Evolutionary conservation across 495 filamentous ascomycete species (phyloP).

Genomic region (Ascodesmis nigricans): DNA sequence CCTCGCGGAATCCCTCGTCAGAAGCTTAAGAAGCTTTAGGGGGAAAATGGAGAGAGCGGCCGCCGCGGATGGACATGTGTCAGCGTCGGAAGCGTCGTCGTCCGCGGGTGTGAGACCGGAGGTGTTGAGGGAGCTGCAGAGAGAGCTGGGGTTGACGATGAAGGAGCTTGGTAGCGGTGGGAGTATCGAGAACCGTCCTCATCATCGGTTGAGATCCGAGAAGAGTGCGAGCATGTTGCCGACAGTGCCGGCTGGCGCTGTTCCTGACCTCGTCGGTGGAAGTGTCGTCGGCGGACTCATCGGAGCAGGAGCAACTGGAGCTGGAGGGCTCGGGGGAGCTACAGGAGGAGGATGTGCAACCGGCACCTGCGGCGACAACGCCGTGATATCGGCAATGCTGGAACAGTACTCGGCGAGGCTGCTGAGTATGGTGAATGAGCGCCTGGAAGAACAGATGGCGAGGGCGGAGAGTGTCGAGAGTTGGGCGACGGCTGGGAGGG

Average conservation of each 20-base stretch:
- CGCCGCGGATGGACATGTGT: constrained; percentile 33
- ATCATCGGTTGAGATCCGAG: no score
- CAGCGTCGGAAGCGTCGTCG: no score
- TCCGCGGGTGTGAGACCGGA: constrained; percentile 43
- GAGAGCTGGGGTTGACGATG: constrained; percentile 55
- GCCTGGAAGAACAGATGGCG: constrained; percentile 27
- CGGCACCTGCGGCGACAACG: constrained; percentile 25
- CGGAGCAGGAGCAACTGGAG: constrained; percentile 23
- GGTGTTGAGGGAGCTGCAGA: constrained; percentile 48
- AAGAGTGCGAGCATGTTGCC: no score
- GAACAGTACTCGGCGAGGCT: constrained; percentile 52
- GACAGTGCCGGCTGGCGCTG: no score
- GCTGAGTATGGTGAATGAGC: constrained; percentile 49
- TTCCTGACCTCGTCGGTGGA: no score
- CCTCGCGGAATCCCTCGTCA: constrained; percentile 17
- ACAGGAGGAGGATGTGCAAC: constrained; percentile 46
- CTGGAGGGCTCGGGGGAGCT: constrained; percentile 39
- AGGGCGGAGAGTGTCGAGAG: no score
- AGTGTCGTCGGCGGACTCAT: no score
- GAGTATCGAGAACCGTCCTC: constrained; percentile 24
- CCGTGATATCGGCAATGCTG: constrained; percentile 36
- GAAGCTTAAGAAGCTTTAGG: constrained; percentile 48
- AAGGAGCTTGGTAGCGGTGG: constrained; percentile 41
- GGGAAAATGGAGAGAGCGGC: constrained; percentile 42
- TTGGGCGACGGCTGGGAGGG: no score